Conservation (phyloP, 75 land plant genomes). For the Sequoiadendron giganteum region DNA sequence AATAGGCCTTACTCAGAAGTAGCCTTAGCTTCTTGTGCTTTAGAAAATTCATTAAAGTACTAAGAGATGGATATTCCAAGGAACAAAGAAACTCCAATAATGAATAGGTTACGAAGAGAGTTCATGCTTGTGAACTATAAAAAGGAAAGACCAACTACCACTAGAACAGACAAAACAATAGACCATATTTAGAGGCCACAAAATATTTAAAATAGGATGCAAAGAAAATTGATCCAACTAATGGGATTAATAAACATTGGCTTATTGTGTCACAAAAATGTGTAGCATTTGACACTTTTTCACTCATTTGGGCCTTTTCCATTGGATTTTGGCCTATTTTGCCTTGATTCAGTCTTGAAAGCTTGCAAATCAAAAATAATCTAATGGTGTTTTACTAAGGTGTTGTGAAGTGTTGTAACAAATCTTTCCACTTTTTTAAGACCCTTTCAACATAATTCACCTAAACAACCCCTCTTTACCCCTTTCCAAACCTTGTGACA, state of each 20-base stretch:
- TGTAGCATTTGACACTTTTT: too few relatives aligned
- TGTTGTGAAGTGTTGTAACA: too few relatives aligned
- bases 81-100: conserved; percentile 66
- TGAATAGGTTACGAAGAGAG: conserved; percentile 66
- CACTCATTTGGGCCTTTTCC: too few relatives aligned
- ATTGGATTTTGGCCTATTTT: too few relatives aligned
- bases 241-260: neutral
- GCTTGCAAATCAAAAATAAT: too few relatives aligned
- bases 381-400: too few relatives aligned
- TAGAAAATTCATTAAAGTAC: conserved; percentile 50
- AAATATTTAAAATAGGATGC: neutral
- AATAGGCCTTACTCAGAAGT: neutral
- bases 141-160: conserved; percentile 59
- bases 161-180: conserved; percentile 25
- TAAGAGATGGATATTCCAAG: conserved; percentile 72
- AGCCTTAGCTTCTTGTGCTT: neutral
- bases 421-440: too few relatives aligned
- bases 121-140: conserved; percentile 14
- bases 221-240: conserved; percentile 6
- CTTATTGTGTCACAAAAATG: too few relatives aligned
- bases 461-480: too few relatives aligned
- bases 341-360: too few relatives aligned
- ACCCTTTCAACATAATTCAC: too few relatives aligned
- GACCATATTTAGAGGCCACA: neutral
- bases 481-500: too few relatives aligned